Evolutionary conservation across 2,329 filamentous ascomycete species (phyloP), one percentile per base, ranked within the genome.

Genomic region (Claviceps capensis): DNA sequence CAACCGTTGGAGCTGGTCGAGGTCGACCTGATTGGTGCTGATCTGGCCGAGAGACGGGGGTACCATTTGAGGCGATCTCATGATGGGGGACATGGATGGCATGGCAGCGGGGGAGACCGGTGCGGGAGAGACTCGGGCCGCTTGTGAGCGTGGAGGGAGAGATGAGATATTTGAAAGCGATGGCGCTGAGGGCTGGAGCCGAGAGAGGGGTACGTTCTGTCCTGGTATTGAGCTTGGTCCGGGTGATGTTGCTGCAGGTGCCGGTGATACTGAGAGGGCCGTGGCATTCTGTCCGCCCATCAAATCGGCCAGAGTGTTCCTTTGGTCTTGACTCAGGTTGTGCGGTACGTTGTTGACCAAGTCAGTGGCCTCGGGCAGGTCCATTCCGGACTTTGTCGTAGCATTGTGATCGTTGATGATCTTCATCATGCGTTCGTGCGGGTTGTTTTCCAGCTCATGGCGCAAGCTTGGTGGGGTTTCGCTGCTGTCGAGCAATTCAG

Each of bases 1-100:
- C 60, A 95, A 73, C 44, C 83, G 83, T 56, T 87, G 81, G 2
- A 97, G 74, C 34, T 85, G 77, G 49, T 93, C 86, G 30, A 96
- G 78, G 56, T 95, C 86, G 14, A 83, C 74, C 55, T 85, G 77
- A 4, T 85, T 90, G 54, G 78, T 78, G 46, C 75, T 78, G 55
- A 93, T 78, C 41, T 82, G 76, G 49, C 78, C 74, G 19, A 88
- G 69, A 0, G 78, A 77, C 1, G 76, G 53, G 11, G 53, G 53
- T 13, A 30, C 46, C 48, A 55, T 53, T 49, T 55, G 53, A 17
- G 51, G 53, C 38, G 72, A 68, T 6, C 69, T 66, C 54, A 81
- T 67, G 51, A 73, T 70, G 0, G 77, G 74, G 1, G 77, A 77
- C n/a, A 77, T 63, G 3, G 72, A 72, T 7, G 65, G 60, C 58